Evolutionary conservation across 345 rosid species (phyloP).

Genomic region (Carallia brachiata): DNA sequence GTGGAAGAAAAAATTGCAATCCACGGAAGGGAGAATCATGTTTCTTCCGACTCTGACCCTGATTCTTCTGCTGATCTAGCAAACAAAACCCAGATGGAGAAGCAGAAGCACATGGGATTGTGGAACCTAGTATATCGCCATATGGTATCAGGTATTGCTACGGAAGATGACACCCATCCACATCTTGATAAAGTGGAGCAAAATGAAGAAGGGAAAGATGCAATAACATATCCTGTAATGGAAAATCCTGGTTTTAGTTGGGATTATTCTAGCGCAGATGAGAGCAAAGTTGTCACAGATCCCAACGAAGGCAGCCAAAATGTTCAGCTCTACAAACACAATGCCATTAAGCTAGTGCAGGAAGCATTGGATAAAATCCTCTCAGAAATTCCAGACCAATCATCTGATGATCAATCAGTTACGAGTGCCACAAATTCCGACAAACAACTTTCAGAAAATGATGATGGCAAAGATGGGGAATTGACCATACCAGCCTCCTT

Average conservation of each 20-base stretch:
- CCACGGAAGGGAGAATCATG: constrained; percentile 21
- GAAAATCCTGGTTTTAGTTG: constrained; percentile 18
- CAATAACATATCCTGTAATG: constrained; percentile 1
- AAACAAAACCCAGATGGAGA: constrained; percentile 34
- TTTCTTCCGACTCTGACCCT: constrained; percentile 9
- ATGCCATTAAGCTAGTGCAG: constrained; percentile 66
- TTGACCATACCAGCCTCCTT: constrained; percentile 24
- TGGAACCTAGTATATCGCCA: constrained; percentile 76
- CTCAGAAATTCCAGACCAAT: constrained; percentile 60
- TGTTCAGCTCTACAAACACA: constrained; percentile 40
- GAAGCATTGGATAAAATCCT: constrained; percentile 84
- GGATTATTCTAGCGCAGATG: constrained; percentile 18
- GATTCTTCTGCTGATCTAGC: constrained; percentile 21
- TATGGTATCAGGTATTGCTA: constrained; percentile 61
- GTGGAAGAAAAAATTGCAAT: constrained; percentile 18
- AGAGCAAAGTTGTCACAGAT: constrained; percentile 24
- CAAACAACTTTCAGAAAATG: constrained; percentile 33
- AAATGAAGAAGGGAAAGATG: constrained; percentile 29
- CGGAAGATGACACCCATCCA: constrained; percentile 34
- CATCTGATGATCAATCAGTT: constrained; percentile 54
- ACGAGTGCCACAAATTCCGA: constrained; percentile 33
- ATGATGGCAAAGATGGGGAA: constrained; percentile 30
- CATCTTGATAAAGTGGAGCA: constrained; percentile 24
- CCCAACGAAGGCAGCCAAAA: constrained; percentile 29
- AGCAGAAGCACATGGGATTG: constrained; percentile 48